These are phyloP conservation scores for Globisporangium radiosum DNA, from an alignment of 352 stramenopile species.

Conservation along the genomic window DNA sequence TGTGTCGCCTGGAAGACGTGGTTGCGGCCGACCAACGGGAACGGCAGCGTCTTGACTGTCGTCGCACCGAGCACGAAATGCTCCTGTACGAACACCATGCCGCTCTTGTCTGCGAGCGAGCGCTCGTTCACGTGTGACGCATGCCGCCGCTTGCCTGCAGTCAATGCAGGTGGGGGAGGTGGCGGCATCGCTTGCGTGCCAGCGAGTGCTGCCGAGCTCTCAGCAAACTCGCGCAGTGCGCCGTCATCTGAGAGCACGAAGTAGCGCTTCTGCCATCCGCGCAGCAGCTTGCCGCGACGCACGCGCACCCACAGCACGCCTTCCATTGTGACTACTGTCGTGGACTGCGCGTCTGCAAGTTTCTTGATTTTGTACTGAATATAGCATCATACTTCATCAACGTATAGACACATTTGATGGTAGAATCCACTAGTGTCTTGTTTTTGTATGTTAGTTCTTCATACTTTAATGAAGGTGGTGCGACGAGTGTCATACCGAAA, in stretches of 20 bases:
- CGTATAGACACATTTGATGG: no score
- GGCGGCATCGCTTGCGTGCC: no score
- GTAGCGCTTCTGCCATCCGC: constrained; percentile 67
- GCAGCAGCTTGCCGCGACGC: constrained; percentile 45
- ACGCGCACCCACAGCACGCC: constrained; percentile 49
- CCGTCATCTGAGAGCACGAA: constrained; percentile 46
- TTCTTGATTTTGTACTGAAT: no score
- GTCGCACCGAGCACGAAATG: constrained; percentile 22
- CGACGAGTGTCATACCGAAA: no score
- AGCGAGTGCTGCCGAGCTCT: constrained; percentile 6
- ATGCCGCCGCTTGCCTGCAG: neutral
- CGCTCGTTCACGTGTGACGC: neutral
- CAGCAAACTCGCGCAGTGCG: constrained; percentile 42
- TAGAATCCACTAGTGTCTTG: no score
- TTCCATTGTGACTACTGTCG: constrained; percentile 26
- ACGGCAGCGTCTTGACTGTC: constrained; percentile 35
- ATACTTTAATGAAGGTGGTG: no score
- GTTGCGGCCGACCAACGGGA: constrained; percentile 34
- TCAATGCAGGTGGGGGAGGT: neutral
- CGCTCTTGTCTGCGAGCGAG: constrained; percentile 16
- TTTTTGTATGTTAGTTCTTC: no score
- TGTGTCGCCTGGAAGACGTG: constrained; percentile 53
- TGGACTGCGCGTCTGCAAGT: no score
- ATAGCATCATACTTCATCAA: no score
- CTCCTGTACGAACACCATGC: constrained; percentile 44